phyloP scores from a whole-genome alignment of 2,329 filamentous ascomycete genomes.

The Alternaria gansuensis region DNA sequence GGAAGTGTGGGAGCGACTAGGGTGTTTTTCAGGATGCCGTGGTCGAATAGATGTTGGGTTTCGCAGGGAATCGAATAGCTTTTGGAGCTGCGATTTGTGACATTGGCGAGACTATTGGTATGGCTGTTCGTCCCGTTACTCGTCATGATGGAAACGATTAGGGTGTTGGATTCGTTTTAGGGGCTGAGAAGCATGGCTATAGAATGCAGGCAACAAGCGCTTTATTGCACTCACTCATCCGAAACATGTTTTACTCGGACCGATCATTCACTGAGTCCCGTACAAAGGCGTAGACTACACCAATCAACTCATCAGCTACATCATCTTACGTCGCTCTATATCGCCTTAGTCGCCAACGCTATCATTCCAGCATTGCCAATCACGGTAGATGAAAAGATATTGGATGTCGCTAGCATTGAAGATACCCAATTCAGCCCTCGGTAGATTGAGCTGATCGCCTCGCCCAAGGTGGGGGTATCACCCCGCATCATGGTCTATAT shows the following conservation, averaged over 20 bases:
- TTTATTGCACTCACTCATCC: background rate
- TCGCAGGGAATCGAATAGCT: conserved; percentile 43
- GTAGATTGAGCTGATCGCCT: conserved; percentile 41
- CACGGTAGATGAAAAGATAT: conserved; percentile 5
- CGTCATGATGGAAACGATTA: background rate
- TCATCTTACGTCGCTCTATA: background rate
- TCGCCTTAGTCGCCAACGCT: background rate
- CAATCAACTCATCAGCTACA: background rate
- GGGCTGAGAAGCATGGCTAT: background rate
- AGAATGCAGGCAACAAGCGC: background rate
- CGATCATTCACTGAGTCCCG: background rate
- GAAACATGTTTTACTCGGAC: background rate
- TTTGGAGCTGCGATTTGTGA: conserved; percentile 17
- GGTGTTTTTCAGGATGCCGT: conserved; percentile 58
- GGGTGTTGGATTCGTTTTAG: background rate
- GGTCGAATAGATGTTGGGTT: conserved; percentile 36
- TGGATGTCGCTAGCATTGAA: background rate
- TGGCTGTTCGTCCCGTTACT: conserved; percentile 5
- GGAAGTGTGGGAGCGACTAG: conserved; percentile 53
- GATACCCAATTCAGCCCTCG: conserved; percentile 21
- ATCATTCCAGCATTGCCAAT: conserved; percentile 4
- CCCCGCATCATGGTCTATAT: conserved; percentile 1
- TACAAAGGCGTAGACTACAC: background rate
- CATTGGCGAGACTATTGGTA: conserved; percentile 13
- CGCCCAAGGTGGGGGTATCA: conserved; percentile 8